Evolutionary conservation across 2,329 filamentous ascomycete genomes (phyloP), one percentile per base, ranked within the genome.

Genomic region (Ascochyta rabiei): DNA sequence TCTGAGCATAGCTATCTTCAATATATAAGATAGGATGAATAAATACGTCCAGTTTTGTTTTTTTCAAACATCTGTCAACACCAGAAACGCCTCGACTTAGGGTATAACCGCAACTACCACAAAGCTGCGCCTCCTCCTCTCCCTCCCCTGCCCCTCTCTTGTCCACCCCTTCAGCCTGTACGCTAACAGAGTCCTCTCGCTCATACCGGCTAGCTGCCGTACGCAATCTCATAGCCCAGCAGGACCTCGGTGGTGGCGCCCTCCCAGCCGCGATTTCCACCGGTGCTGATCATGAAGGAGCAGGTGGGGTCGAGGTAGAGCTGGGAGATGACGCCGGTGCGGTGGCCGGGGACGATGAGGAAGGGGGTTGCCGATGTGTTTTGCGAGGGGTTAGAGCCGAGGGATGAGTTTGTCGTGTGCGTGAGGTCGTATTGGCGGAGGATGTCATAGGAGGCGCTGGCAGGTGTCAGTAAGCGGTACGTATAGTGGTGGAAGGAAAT

Each of bases 231-330:
- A 75, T 99, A 99, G 15, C 95, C 95, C 49, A 99, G 85, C 56
- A 99, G 75, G 0, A 95, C 91, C 77, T 99, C 95, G 0, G 95
- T 98, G 31, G 84, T 88, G 18, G 84, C 87, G 1, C 95, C 95
- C 74, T 98, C 95, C 95, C 95, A 99, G 0, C 95, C 95, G 59
- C 95, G 81, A 59, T 95, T 98, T 0, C 95, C 95, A 4, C 91
- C 93, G 0, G 91, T 90, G 2, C 90, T 93, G 30, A 99, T 84
- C 89, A 99, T 93, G 71, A 93, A 98, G 16, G 87, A 84, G 71
- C 91, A 93, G 0, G 91, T 90, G 4, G 90, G 90, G 72, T 99
- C 95, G 41, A 97, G 82, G 68, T 93, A 95, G 9, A 98, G 78
- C 56, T 89, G 87, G 0, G 89, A 91, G 37, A 97, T 93, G 37